These are phyloP conservation scores for Heliosperma pusillum DNA, from an alignment of 148 eudicot species.

Conservation along the genomic window DNA sequence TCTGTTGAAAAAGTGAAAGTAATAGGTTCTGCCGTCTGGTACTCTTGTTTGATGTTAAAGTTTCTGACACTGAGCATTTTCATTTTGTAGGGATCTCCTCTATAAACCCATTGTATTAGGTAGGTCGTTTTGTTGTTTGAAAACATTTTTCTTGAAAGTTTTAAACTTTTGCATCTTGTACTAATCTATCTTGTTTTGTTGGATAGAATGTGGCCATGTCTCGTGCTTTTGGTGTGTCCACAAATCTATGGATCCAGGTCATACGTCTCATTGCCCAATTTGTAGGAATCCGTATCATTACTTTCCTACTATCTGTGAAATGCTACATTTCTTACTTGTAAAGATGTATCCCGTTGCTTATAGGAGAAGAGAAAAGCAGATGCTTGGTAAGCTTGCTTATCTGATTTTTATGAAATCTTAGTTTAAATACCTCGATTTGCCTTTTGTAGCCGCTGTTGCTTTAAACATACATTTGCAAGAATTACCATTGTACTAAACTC, in stretches of 20 bases:
- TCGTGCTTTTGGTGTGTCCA: conserved; percentile 91
- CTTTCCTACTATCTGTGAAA: conserved; percentile 73
- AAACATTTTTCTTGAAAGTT: not conserved
- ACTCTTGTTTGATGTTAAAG: not conserved
- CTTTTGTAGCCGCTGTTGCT: not conserved
- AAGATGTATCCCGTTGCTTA: conserved; percentile 77
- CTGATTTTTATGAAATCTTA: not conserved
- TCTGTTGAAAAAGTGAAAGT: not conserved
- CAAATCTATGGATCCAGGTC: conserved; percentile 44
- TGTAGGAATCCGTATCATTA: conserved; percentile 66
- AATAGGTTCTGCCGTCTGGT: not conserved
- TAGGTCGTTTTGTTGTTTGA: conserved; percentile 14
- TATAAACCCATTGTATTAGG: conserved; percentile 76
- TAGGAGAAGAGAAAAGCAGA: conserved; percentile 59
- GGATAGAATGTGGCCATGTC: conserved; percentile 77
- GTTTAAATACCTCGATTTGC: not conserved
- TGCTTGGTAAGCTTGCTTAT: conserved; percentile 44
- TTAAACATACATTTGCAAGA: not conserved
- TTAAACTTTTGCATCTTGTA: conserved; percentile 5
- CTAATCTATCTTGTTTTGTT: conserved; percentile 13
- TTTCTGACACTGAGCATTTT: conserved; percentile 15
- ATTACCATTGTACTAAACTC: not conserved
- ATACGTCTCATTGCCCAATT: conserved; percentile 66
- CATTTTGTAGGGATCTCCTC: conserved; percentile 60
- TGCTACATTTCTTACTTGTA: conserved; percentile 55